A percentile compares a stretch with the other conserved stretches of the same genome.
Conservation (phyloP, 2,329 filamentous ascomycete genomes). For the Microcera coccophila region DNA sequence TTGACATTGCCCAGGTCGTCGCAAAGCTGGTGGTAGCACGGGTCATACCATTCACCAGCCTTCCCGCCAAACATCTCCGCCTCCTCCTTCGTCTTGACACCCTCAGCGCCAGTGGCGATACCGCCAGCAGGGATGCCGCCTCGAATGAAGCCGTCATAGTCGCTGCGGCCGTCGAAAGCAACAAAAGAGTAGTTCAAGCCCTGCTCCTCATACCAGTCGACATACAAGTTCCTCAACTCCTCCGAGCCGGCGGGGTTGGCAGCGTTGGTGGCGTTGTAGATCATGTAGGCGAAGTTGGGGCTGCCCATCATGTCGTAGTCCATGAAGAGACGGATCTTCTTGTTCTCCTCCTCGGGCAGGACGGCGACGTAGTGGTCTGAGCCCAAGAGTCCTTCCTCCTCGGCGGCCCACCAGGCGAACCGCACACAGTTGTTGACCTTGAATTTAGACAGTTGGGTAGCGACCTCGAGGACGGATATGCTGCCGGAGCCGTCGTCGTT, state of each 20-base stretch:
- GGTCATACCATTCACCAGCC: constrained; percentile 57
- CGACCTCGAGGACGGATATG: constrained; percentile 58
- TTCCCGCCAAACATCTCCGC: constrained; percentile 65
- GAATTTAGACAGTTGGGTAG: constrained; percentile 55
- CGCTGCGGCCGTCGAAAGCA: constrained; percentile 72
- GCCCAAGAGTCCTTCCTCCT: constrained; percentile 62
- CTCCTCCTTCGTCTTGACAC: constrained; percentile 67
- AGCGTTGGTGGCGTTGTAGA: constrained; percentile 69
- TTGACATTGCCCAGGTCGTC: constrained; percentile 58
- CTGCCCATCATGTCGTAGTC: constrained; percentile 69
- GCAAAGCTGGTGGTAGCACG: constrained; percentile 60
- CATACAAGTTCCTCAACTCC: constrained; percentile 64
- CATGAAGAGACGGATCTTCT: constrained; percentile 62
- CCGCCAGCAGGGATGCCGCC: constrained; percentile 70
- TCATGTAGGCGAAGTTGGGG: constrained; percentile 62
- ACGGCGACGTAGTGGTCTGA: constrained; percentile 59
- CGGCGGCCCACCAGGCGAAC: constrained; percentile 65
- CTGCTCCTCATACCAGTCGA: constrained; percentile 60
- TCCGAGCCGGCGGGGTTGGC: constrained; percentile 68
- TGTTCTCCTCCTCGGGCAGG: constrained; percentile 55
- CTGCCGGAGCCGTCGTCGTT: constrained; percentile 74
- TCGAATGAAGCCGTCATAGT: constrained; percentile 74
- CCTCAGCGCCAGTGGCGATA: constrained; percentile 74
- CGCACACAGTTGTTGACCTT: constrained; percentile 61
- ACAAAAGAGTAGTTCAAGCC: constrained; percentile 66